Percentiles rank a stretch among this genome's conserved stretches.
Evolutionary conservation across 306 rosid species (phyloP).

Genomic region (Cicer judaicum): DNA sequence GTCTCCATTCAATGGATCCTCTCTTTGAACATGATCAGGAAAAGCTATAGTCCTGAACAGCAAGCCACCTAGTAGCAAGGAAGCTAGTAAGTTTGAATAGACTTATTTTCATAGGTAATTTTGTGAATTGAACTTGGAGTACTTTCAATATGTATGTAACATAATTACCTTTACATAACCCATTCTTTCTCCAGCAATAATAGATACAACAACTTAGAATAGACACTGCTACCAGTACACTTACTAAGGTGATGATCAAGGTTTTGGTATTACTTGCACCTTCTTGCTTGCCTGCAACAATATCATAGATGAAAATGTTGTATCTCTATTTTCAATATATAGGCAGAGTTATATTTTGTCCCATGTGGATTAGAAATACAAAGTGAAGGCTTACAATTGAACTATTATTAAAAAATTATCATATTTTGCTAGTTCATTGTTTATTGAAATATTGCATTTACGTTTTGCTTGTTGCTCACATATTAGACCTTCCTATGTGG

Average conservation of each 20-base stretch:
- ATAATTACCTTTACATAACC: slow-evolving; percentile 5
- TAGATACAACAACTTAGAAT: slow-evolving; percentile 13
- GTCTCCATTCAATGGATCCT: slow-evolving; percentile 36
- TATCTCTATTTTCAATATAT: neutral
- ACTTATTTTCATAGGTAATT: neutral
- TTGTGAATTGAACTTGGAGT: neutral
- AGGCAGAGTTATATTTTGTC: neutral
- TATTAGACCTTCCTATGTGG: too few relatives aligned
- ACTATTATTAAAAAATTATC: neutral
- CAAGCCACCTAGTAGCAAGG: neutral
- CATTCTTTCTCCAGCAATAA: slow-evolving; percentile 19
- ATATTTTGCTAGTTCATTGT: neutral
- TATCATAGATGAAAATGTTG: neutral
- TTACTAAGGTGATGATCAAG: slow-evolving; percentile 27
- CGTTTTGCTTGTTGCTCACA: too few relatives aligned
- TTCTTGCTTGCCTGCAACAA: slow-evolving; percentile 14
- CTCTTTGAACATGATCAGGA: slow-evolving; percentile 4
- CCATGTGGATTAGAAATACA: neutral
- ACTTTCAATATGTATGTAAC: neutral
- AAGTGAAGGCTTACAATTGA: neutral
- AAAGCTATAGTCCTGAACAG: neutral
- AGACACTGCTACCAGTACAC: slow-evolving; percentile 21
- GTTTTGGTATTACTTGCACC: slow-evolving; percentile 14
- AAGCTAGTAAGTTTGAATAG: slow-evolving; percentile 21
- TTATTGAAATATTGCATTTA: neutral